Evolutionary conservation across 1,284 basidiomycete genomes (phyloP).

Genomic region (Tremellales sp.): DNA sequence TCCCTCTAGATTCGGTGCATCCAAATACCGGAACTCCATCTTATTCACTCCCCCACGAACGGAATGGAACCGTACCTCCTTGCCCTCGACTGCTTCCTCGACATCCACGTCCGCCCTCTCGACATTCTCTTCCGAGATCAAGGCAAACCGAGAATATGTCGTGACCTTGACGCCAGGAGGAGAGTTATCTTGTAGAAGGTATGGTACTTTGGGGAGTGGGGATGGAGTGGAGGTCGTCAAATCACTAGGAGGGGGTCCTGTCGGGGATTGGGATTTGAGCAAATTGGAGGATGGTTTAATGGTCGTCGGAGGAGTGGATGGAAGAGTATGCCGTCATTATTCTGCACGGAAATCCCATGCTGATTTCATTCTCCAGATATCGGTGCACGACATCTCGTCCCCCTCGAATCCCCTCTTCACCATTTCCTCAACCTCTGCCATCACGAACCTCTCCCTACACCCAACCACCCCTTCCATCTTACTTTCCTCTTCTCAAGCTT

Average conservation of each 20-base stretch:
- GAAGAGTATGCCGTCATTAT: slow-evolving; percentile 16
- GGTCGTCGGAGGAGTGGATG: slow-evolving; percentile 32
- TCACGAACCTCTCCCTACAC: slow-evolving; percentile 45
- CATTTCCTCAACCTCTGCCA: slow-evolving; percentile 18
- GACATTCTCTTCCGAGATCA: slow-evolving; percentile 31
- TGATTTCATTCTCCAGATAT: slow-evolving; percentile 11
- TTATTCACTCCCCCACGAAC: slow-evolving; percentile 24
- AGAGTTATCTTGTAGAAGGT: slow-evolving; percentile 29
- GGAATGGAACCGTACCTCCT: slow-evolving; percentile 31
- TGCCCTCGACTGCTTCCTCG: slow-evolving; percentile 14
- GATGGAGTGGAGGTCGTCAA: slow-evolving; percentile 19
- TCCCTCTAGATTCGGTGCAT: slow-evolving; percentile 35
- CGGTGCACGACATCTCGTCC: slow-evolving; percentile 15
- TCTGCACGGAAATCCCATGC: background rate
- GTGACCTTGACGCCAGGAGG: slow-evolving; percentile 32
- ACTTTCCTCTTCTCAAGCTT: slow-evolving; percentile 25
- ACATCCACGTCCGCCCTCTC: slow-evolving; percentile 13
- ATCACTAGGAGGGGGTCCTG: slow-evolving; percentile 28
- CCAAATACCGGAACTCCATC: slow-evolving; percentile 43
- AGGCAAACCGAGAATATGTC: slow-evolving; percentile 34
- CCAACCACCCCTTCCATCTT: slow-evolving; percentile 46
- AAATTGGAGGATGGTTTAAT: slow-evolving; percentile 31
- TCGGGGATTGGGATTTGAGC: slow-evolving; percentile 42
- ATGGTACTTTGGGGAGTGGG: slow-evolving; percentile 10
- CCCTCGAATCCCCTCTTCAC: slow-evolving; percentile 8